Conservation (phyloP, 768 basidiomycete species). For the Lepiota brunneoincarnata region DNA sequence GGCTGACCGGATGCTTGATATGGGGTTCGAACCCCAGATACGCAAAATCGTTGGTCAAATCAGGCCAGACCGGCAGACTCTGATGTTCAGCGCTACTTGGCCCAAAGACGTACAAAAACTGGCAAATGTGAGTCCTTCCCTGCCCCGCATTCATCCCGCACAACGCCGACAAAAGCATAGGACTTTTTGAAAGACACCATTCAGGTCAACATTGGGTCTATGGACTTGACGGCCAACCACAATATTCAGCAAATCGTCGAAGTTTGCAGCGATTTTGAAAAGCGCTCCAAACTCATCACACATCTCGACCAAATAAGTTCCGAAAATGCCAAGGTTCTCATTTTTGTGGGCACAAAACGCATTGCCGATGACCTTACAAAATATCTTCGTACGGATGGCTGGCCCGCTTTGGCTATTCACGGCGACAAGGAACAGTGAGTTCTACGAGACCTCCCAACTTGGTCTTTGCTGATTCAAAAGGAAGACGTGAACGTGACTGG, state of each 20-base stretch:
- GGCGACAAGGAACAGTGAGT: conserved; percentile 98
- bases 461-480: not conserved
- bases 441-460: not conserved
- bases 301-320: conserved; percentile 95
- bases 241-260: conserved; percentile 96
- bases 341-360: conserved; percentile 97
- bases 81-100: conserved; percentile 99
- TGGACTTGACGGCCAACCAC: conserved; percentile 98
- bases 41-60: conserved; percentile 97
- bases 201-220: conserved; percentile 98
- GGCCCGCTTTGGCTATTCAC: conserved; percentile 99
- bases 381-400: conserved; percentile 95
- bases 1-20: conserved; percentile 99
- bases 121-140: conserved; percentile 58
- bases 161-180: conserved; percentile 31
- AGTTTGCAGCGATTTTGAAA: conserved; percentile 96
- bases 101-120: conserved; percentile 99
- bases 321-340: conserved; percentile 97
- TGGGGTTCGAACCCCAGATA: conserved; percentile 99
- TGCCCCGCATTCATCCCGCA: not conserved
- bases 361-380: conserved; percentile 99
- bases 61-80: conserved; percentile 95
- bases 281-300: conserved; percentile 93
- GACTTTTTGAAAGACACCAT: conserved; percentile 97
- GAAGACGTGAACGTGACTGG: conserved; percentile 97